These are phyloP conservation scores for Solanum bukasovii DNA, from an alignment of 257 asterid genomes.

Conservation along the genomic window DNA sequence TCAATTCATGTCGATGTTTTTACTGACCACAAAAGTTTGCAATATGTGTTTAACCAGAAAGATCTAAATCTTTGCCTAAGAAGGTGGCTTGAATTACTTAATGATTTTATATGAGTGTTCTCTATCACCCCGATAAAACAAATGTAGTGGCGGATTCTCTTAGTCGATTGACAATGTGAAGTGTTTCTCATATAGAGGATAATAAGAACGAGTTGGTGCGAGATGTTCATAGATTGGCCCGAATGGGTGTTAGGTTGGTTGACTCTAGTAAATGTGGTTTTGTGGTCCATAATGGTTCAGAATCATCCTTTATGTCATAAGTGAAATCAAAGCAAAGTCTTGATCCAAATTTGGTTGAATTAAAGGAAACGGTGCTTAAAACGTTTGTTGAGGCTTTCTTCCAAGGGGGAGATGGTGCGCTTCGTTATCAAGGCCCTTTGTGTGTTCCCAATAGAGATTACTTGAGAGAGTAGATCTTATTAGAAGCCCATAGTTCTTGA, in stretches of 20 bases:
- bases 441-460: not conserved
- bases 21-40: not conserved
- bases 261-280: not conserved
- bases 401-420: not conserved
- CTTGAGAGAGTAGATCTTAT: not conserved
- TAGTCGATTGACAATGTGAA: not conserved
- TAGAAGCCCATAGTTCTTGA: too few relatives aligned
- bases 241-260: too few relatives aligned
- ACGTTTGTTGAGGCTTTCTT: not conserved
- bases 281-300: not conserved
- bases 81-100: not conserved
- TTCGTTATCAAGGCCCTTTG: not conserved
- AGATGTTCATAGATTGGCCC: not conserved
- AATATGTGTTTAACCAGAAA: not conserved
- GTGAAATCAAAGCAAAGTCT: not conserved
- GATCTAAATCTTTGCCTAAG: too few relatives aligned
- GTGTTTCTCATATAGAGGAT: not conserved
- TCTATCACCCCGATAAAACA: not conserved
- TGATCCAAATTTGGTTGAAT: not conserved
- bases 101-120: not conserved
- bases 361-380: not conserved
- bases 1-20: not conserved
- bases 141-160: not conserved
- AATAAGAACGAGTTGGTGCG: not conserved
- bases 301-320: not conserved